Evolutionary conservation across 2,329 filamentous ascomycete genomes (phyloP).

Genomic region (Huntiella decipiens): DNA sequence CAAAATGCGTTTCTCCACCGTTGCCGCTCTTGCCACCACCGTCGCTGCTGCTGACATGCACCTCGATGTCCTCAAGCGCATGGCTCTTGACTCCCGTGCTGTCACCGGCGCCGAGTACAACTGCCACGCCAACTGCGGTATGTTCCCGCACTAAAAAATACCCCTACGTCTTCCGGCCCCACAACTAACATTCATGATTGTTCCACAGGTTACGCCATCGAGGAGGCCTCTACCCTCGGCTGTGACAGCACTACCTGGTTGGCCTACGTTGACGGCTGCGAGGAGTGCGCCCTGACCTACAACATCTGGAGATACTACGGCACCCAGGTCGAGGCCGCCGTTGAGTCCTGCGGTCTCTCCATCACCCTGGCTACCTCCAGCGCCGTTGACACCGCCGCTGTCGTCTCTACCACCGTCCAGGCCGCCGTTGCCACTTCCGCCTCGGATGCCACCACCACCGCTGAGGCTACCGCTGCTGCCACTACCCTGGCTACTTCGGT

Average conservation of each 20-base stretch:
- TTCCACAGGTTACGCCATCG: slow-evolving; percentile 17
- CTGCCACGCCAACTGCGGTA: slow-evolving; percentile 33
- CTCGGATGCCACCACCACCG: background rate
- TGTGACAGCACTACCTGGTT: slow-evolving; percentile 22
- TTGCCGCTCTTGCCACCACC: slow-evolving; percentile 3
- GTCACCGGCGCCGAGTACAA: slow-evolving; percentile 14
- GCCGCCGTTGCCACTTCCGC: background rate
- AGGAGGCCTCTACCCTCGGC: slow-evolving; percentile 14
- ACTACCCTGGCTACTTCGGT: background rate
- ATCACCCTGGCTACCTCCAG: background rate
- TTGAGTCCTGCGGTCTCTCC: slow-evolving; percentile 18
- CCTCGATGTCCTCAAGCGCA: slow-evolving; percentile 4
- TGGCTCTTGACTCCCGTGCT: slow-evolving; percentile 1
- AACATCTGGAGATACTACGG: slow-evolving; percentile 28
- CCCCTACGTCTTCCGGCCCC: background rate
- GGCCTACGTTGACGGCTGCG: slow-evolving; percentile 23
- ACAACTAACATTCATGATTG: background rate
- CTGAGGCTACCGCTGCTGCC: background rate
- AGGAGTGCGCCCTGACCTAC: slow-evolving; percentile 24
- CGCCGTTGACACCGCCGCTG: background rate
- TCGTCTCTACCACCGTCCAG: background rate
- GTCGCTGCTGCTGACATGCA: slow-evolving; percentile 3
- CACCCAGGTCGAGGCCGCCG: slow-evolving; percentile 19
- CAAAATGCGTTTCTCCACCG: slow-evolving; percentile 2
- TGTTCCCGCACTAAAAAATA: slow-evolving; percentile 11